These are phyloP conservation scores for Nannochloropsis salina DNA, from an alignment of 108 stramenopile species.

Conservation along the genomic window DNA sequence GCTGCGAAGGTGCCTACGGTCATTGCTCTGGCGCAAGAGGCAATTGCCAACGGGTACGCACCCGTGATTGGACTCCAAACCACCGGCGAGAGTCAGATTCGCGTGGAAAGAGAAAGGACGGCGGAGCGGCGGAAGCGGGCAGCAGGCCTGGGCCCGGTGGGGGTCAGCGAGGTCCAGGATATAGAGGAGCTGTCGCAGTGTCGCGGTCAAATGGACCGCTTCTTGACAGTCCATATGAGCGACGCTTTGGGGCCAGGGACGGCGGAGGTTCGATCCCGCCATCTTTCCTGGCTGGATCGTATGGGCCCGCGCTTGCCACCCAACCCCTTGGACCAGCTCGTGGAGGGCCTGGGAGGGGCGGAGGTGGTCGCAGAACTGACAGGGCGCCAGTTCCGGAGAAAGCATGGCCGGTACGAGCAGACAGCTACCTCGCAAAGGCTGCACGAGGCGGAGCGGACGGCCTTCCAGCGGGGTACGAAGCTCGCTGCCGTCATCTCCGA, in stretches of 20 bases:
- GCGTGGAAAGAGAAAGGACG: constrained; percentile 41
- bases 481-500: constrained; percentile 72
- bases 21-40: constrained; percentile 47
- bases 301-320: constrained; percentile 53
- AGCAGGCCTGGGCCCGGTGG: not conserved
- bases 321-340: constrained; percentile 64
- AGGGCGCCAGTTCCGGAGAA: constrained; percentile 62
- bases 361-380: constrained; percentile 72
- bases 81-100: constrained; percentile 60
- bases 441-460: constrained; percentile 62
- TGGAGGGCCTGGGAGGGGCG: constrained; percentile 64
- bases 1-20: constrained; percentile 65
- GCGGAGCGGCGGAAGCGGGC: constrained; percentile 39
- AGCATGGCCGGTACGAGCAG: constrained; percentile 44
- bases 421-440: constrained; percentile 54
- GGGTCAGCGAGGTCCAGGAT: not conserved
- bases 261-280: not conserved
- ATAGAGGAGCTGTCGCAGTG: not conserved
- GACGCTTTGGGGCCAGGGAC: not conserved
- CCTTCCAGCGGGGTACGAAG: constrained; percentile 68
- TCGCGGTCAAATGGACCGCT: not conserved
- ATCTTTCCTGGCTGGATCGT: constrained; percentile 36
- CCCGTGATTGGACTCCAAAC: constrained; percentile 64
- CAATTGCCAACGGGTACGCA: constrained; percentile 46
- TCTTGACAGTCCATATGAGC: not conserved